A percentile compares a stretch with the other conserved stretches of the same genome.
These are phyloP conservation scores for Malus sieversii DNA, from an alignment of 306 rosid species.

Conservation along the genomic window DNA sequence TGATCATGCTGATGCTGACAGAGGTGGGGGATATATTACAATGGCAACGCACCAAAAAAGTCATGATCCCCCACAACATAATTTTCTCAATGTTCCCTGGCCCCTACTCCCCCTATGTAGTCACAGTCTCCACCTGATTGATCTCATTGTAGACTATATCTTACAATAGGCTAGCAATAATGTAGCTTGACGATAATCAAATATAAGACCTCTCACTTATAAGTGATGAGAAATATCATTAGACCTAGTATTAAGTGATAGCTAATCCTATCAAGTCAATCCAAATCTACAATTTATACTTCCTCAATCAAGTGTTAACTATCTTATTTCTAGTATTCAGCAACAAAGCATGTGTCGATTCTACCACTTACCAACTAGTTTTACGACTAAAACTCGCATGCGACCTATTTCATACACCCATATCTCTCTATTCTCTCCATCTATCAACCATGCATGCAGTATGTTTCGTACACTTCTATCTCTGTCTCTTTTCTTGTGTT, in stretches of 20 bases:
- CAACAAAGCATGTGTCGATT: neutral
- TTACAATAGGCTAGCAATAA: no score
- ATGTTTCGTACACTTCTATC: neutral
- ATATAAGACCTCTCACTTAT: neutral
- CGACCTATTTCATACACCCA: neutral
- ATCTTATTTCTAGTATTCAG: neutral
- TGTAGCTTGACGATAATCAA: no score
- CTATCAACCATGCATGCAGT: neutral
- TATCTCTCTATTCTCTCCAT: neutral
- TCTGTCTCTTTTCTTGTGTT: neutral
- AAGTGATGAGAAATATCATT: no score
- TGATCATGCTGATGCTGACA: neutral
- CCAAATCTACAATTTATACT: neutral
- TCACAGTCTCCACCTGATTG: neutral
- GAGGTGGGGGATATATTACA: neutral
- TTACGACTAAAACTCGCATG: no score
- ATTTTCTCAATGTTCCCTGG: neutral
- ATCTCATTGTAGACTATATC: no score
- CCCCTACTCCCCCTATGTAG: neutral
- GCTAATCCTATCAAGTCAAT: neutral
- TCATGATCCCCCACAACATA: neutral
- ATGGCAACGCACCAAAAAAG: neutral
- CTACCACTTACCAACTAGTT: neutral
- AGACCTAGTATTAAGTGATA: no score
- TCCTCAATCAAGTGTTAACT: neutral